These are phyloP conservation scores for Cadophora malorum DNA, from an alignment of 2,329 filamentous ascomycete species.

Conservation along the genomic window DNA sequence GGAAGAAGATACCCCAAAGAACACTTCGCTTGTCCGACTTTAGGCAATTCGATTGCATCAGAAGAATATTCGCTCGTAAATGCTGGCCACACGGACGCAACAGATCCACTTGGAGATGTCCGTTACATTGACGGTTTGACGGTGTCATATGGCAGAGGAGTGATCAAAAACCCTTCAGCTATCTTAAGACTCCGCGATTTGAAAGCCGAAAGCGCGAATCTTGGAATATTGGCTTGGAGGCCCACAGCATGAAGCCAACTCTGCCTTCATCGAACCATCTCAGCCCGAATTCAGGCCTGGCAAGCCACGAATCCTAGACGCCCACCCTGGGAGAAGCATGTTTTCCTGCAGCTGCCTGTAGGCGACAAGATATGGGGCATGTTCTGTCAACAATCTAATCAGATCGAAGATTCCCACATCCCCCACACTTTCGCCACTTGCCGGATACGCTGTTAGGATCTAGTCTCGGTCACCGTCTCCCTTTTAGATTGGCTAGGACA, in stretches of 20 bases:
- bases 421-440: background rate
- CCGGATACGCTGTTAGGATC: background rate
- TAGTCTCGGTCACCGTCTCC: background rate
- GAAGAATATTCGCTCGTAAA: background rate
- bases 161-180: background rate
- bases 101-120: background rate
- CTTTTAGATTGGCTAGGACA: background rate
- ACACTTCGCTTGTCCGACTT: background rate
- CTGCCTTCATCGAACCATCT: background rate
- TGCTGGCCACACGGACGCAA: background rate
- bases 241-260: background rate
- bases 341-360: background rate
- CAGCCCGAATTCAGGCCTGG: background rate
- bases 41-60: background rate
- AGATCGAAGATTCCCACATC: background rate
- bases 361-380: background rate
- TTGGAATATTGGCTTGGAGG: conserved; percentile 10
- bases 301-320: background rate
- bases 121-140: background rate
- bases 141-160: background rate
- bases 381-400: background rate
- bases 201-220: background rate
- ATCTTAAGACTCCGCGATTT: background rate
- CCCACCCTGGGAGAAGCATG: background rate
- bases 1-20: no score